Evolutionary conservation across 2,329 filamentous ascomycete genomes (phyloP), one percentile per base, ranked within the genome.

Genomic region (Aspergillus sp.): DNA sequence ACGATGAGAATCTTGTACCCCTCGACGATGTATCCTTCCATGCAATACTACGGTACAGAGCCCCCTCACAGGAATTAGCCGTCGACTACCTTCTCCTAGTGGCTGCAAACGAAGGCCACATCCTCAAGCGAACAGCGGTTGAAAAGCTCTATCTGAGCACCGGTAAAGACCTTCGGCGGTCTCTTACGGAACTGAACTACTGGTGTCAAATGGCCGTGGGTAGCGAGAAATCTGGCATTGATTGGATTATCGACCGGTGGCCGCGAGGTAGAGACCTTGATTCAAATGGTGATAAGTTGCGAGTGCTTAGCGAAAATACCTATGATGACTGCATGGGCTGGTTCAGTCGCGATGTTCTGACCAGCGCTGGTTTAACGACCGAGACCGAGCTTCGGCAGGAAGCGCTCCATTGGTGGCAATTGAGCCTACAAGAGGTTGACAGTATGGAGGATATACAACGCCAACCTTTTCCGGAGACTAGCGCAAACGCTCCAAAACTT

Each of bases 161-260:
- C 53, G 72, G 81, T 2, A 76, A 82, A 26, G 95, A 99, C 70
- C 77, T 99, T 12, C 87, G 95, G 54, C 91, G 88, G 20, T 87
- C 89, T 2, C 85, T 99, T 48, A 87, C 83, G 55, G 92, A 98
- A 60, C 82, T 99, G 26, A 88, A 96, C 70, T 95, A 96, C 70
- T 99, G 93, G 93, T 99, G 96, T 71, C 95, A 99, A 71, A 92
- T 98, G 75, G 91, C 89, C 0, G 86, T 99, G 9, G 96, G 95
- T 5, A 95, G 96, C 70, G 81, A 85, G n/a, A 89, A 89, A 64
- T 89, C 90, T 18, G 93, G 95, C 0, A 83, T 96, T 44, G 90
- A 93, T 66, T 99, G 96, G 93, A 90, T 96, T 66, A 87, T 89
- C 64, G 85, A 88, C 48, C 83, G 88, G 56, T 93, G 88, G 86